Evolutionary conservation across 2,329 filamentous ascomycete species (phyloP), one percentile per base, ranked within the genome.

Genomic region (Colletotrichum endophyticum): DNA sequence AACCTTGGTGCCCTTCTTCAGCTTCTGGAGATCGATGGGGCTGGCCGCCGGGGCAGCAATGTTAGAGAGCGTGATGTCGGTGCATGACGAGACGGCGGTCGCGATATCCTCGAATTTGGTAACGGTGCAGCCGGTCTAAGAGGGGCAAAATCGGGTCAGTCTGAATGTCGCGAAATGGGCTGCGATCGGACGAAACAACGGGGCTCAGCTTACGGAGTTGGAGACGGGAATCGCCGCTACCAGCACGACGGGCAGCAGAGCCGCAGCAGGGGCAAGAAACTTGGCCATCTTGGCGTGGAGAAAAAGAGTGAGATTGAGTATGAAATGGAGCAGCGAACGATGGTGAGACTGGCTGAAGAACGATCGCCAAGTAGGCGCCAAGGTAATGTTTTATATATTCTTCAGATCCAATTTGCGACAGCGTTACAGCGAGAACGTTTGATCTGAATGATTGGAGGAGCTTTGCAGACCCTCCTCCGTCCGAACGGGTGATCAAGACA

Each of bases 251-350:
- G 64, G 61, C 34, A 76, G 59, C 44, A 76, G 70, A 73, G 64
- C 70, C 57, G 64, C 64, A 73, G 49, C 74, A 66, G 64, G 44
- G 59, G 34, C 57, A 25, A 66, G 16, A 53, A 61, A 25, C 70
- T 66, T 76, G 74, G 34, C 49, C 66, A 74, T 74, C 70, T 73
- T 76, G 74, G 70, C 74, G 70, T 44, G 66, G 70, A 59, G 39
- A 53, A 63, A 66, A 32, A 28, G 34, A 19, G 28, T 72, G 56
- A 30, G 57, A 27, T 39, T 64, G 70, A 64, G 28, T 32, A n/a
- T 34, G 12, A 44, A 76, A 70, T 36, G 59, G 53, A 69, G 70
- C 22, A 69, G 69, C 30, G 63, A 66, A 56, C 34, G 57, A 28
- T 61, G 66, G 16, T 61, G 64, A 73, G 57, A 73, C 70, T 62